Evolutionary conservation across 1,284 basidiomycete genomes (phyloP), one percentile per base, ranked within the genome.

Genomic region (Ceratobasidium sp.): DNA sequence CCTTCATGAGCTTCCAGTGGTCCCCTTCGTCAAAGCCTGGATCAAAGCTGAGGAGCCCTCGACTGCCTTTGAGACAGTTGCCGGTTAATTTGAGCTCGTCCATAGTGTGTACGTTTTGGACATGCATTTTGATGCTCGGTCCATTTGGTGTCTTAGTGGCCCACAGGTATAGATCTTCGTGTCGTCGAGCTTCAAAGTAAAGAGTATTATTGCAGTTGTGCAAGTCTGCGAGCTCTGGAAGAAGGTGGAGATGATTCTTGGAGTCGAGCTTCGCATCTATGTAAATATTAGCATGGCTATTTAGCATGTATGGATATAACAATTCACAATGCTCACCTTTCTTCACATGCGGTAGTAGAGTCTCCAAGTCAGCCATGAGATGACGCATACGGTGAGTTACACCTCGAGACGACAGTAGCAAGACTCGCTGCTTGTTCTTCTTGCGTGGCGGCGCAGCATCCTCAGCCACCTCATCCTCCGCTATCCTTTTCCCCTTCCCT

Each of bases 71-170:
- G 79, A 99, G 85, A 83, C 98, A 99, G 83, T 99, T 99, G 29
- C 98, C 98, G 2, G 97, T 98, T 97, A 99, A 95, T 85, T 99
- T 99, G 79, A 99, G 88, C 84, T 99, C 98, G 85, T 99, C 98
- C 98, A 99, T 99, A 51, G 98, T 99, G 83, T 99, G 98, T 74
- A 98, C 89, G 83, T 99, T 99, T 83, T 99, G 96, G 24, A 99
- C 96, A 81, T 99, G 97, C 86, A 99, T 89, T 83, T 99, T 99
- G 82, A 97, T 92, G 79, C 93, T 96, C 7, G 98, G 98, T 1
- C 98, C 98, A 81, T 99, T 99, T 24, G 98, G 98, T 53, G 96
- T 95, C 83, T 99, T 97, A 27, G 94, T 91, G 22, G 96, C 93
- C 98, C 98, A 99, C 78, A 99, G 85, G 81, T 99, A 99, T 60